Base-by-base conservation (phyloP, 805 yeast genomes). In the Kazachstania kunashirensis region DNA sequence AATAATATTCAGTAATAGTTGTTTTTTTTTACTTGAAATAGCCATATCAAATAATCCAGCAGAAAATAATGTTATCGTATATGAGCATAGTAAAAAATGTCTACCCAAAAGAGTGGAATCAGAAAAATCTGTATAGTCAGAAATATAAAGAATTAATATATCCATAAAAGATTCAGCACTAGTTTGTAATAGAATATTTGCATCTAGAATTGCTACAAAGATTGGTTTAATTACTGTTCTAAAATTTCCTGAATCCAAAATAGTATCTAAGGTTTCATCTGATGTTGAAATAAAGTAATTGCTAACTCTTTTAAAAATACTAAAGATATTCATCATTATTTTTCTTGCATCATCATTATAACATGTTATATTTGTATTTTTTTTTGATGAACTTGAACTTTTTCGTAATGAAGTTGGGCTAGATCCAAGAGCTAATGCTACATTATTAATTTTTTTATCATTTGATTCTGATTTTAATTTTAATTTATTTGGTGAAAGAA, bases 31-130 rank as follows among this genome's bases (percentile, higher is more conserved):
- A 29, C 49, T 61, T 17, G 57, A 45, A 9, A 59, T 33, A 26
- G 45, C 49, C 23, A 43, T 41, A 39, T 48, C 59, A 24, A 54
- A 45, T 18, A 63, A 40, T 4, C 50, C 44, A n/a, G 53, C 53
- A 1, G 69, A 53, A 16, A 68, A 37, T 6, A 57, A 41, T 24
- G 60, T 62, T 3, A 65, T 45, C 12, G 65, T 50, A 5, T 67
- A 66, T 27, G 61, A 45, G 11, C 43, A 36, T 14, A 45, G 31
- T n/a, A 46, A 14, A 14, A 36, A 48, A 18, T 39, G 34, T 17
- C 42, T 45, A 21, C 34, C 34, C 2, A 46, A 23, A 17, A 26
- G 6, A 6, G 18, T 10, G 12, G 26, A 18, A 7, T 35, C 38
- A 2, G 28, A 18, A 9, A 24, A 24, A 13, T 29, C 32, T 5